Evolutionary conservation across 441 rosid genomes (phyloP).

Genomic region (Corymbia calophylla): DNA sequence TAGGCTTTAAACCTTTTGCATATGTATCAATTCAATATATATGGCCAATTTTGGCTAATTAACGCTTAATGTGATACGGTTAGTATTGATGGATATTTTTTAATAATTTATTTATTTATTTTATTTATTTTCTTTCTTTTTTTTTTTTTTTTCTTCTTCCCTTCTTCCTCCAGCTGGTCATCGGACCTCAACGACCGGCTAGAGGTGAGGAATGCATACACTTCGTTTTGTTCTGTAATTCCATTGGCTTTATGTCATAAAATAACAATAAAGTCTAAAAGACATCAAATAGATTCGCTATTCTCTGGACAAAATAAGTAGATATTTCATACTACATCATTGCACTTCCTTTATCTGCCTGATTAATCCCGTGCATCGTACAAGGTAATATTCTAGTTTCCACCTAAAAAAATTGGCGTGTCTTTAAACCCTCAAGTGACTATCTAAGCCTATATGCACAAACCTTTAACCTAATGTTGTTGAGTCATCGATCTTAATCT

Average conservation of each 20-base stretch:
- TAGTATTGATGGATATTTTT: no score
- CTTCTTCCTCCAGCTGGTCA: background rate
- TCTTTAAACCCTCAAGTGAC: background rate
- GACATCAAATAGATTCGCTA: background rate
- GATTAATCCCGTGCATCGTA: background rate
- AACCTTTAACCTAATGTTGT: background rate
- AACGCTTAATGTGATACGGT: fast-evolving
- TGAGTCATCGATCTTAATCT: background rate
- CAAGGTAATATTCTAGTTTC: background rate
- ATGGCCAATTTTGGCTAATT: fast-evolving
- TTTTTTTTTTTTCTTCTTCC: background rate
- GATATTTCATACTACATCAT: background rate
- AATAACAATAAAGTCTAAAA: background rate
- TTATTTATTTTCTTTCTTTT: no score
- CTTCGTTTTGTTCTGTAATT: no score
- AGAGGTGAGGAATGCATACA: background rate
- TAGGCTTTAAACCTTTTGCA: fast-evolving
- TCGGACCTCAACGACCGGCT: fast-evolving
- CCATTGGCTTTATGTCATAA: background rate
- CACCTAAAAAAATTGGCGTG: background rate
- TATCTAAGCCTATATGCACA: background rate
- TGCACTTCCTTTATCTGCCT: background rate
- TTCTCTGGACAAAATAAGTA: background rate
- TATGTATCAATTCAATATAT: fast-evolving
- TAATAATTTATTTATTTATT: no score